Base-by-base conservation (phyloP, 2,329 filamentous ascomycete species). In the Lachnellula cervina region DNA sequence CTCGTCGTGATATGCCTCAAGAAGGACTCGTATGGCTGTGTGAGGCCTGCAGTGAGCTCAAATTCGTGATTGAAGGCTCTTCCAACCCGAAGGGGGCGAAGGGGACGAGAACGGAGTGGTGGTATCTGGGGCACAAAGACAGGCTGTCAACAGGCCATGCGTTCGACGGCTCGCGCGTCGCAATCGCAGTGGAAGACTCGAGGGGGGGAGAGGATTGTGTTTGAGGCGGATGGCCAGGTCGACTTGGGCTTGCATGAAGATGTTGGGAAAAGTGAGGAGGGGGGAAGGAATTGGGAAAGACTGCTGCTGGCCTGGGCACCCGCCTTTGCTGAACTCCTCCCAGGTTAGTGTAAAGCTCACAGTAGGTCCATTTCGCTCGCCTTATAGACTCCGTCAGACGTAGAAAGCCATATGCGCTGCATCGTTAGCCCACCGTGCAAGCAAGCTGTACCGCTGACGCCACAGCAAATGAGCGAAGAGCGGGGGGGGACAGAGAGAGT, bases 51-150 rank as follows among this genome's bases (percentile, higher is more conserved):
- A 44, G 43, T 48, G 49, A 46, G 38, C 43, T 55, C 54, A 32
- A 45, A 46, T 50, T 21, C 8, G 48, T 47, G 55, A 53, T 49
- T 53, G 54, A 55, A 57, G 55, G 51, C 43, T 59, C 48, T 59
- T 57, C 52, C 51, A 55, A 38, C 42, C 37, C 21, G 52, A 49
- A 28, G 52, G 49, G 58, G 54, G 58, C 54, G 40, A 46, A 57
- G 43, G 44, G 44, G 45, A 38, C 52, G 52, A 45, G 40, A 38
- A 46, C 42, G 40, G 51, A n/a, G 44, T 34, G 42, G 42, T 17
- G 25, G 42, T 16, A 21, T 13, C 7, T 9, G 28, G 44, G 19
- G 44, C 16, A 46, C 44, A 32, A 46, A 46, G 44, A 46, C n/a
- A 17, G 19, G 19, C 19, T 32, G 28, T 32, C 28, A 32, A 23